Conservation (phyloP, 2,329 filamentous ascomycete genomes). For the Bertia moriformis region DNA sequence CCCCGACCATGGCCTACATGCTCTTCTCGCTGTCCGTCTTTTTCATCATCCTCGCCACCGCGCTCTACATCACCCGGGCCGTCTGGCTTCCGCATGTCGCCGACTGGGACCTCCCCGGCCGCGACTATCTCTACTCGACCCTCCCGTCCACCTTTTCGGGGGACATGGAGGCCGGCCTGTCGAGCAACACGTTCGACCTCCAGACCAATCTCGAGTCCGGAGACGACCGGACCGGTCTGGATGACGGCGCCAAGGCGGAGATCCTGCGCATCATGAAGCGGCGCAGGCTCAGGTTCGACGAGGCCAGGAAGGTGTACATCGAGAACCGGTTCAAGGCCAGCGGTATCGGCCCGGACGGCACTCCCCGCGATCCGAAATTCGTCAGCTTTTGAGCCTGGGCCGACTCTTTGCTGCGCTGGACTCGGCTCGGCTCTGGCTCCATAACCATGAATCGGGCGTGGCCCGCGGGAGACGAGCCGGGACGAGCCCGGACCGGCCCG, state of each 20-base stretch:
- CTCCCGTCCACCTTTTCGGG: conserved; percentile 67
- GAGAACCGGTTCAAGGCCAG: conserved; percentile 76
- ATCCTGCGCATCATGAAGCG: conserved; percentile 84
- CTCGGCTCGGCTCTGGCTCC: no score
- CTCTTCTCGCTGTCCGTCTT: conserved; percentile 65
- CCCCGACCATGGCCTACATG: conserved; percentile 62
- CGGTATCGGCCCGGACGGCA: conserved; percentile 75
- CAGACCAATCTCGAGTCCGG: conserved; percentile 63
- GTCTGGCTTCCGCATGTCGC: conserved; percentile 63
- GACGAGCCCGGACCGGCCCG: no score
- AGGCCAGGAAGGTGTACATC: conserved; percentile 74
- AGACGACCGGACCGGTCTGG: conserved; percentile 68
- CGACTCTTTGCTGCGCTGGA: no score
- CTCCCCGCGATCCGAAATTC: conserved; percentile 84
- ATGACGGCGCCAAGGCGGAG: conserved; percentile 66
- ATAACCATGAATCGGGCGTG: no score
- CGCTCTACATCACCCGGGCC: conserved; percentile 66
- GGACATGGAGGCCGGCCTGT: conserved; percentile 83
- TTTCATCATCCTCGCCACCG: conserved; percentile 57
- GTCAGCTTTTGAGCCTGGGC: conserved; percentile 94
- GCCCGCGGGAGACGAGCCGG: no score
- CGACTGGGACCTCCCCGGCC: conserved; percentile 36
- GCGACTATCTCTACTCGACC: conserved; percentile 58
- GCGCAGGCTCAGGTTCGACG: conserved; percentile 70
- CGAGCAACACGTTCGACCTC: conserved; percentile 72